Evolutionary conservation across 257 asterid species (phyloP).

Genomic region (Knoxia roxburghii): DNA sequence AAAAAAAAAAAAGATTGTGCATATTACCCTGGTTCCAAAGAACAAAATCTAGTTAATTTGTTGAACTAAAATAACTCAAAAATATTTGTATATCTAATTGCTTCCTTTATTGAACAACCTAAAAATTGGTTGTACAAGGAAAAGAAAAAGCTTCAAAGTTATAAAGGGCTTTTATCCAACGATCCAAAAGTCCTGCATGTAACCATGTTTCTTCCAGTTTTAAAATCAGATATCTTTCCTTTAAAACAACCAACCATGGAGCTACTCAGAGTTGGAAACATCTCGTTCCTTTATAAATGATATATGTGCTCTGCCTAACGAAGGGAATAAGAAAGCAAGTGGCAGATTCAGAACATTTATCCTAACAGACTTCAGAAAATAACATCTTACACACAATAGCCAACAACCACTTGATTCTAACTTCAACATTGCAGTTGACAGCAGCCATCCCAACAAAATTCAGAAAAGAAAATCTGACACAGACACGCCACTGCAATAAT

Average conservation of each 20-base stretch:
- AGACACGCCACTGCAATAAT: background rate
- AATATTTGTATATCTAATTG: too few relatives aligned
- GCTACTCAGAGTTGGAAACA: background rate
- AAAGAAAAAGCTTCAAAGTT: background rate
- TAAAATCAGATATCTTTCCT: background rate
- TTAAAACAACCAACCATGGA: background rate
- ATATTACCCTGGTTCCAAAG: too few relatives aligned
- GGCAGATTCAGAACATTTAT: too few relatives aligned
- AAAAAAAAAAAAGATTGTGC: too few relatives aligned
- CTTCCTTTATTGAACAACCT: background rate
- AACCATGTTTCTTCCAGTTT: too few relatives aligned
- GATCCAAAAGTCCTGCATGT: too few relatives aligned
- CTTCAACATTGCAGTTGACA: too few relatives aligned
- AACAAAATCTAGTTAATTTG: too few relatives aligned
- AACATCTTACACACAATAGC: too few relatives aligned
- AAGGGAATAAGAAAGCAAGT: too few relatives aligned
- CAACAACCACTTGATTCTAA: too few relatives aligned
- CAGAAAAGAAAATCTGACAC: background rate
- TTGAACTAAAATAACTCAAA: too few relatives aligned
- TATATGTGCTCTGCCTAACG: background rate
- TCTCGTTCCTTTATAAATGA: background rate
- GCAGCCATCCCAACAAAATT: background rate
- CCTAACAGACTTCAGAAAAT: background rate
- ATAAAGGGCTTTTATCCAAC: slow-evolving; percentile 8
- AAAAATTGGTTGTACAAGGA: background rate